Evolutionary conservation across 306 rosid species (phyloP).

Genomic region (Sphenostylis stenocarpa): DNA sequence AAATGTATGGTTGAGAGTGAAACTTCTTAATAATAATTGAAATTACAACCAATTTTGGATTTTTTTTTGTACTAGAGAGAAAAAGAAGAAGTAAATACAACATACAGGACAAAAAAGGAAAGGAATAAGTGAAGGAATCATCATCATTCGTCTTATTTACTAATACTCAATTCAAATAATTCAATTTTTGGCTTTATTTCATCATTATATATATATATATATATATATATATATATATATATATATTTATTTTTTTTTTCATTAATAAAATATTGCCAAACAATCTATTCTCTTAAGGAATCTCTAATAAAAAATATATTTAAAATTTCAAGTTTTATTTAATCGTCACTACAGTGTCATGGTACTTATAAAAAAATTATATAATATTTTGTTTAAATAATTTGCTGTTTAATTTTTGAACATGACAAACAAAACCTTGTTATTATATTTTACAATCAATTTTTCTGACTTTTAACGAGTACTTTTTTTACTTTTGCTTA

Average conservation of each 20-base stretch:
- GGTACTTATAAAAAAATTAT: too few species aligned
- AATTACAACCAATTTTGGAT: not conserved
- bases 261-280: not conserved
- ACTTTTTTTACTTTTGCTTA: not conserved
- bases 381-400: too few species aligned
- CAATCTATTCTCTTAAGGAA: too few species aligned
- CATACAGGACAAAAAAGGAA: not conserved
- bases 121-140: not conserved
- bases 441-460: not conserved
- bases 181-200: not conserved
- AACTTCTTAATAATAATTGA: not conserved
- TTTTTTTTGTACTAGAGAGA: not conserved
- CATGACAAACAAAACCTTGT: not conserved
- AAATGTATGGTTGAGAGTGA: not conserved
- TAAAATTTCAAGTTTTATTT: too few species aligned
- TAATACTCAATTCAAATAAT: not conserved
- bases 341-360: too few species aligned
- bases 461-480: not conserved
- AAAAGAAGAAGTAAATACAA: not conserved
- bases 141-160: not conserved
- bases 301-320: too few species aligned
- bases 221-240: not conserved
- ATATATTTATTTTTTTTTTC: too few species aligned
- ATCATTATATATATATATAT: too few species aligned
- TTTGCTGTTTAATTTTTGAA: too few species aligned